These are phyloP conservation scores for Fusarium sp. DNA, from an alignment of 2,329 filamentous ascomycete genomes.

Conservation along the genomic window DNA sequence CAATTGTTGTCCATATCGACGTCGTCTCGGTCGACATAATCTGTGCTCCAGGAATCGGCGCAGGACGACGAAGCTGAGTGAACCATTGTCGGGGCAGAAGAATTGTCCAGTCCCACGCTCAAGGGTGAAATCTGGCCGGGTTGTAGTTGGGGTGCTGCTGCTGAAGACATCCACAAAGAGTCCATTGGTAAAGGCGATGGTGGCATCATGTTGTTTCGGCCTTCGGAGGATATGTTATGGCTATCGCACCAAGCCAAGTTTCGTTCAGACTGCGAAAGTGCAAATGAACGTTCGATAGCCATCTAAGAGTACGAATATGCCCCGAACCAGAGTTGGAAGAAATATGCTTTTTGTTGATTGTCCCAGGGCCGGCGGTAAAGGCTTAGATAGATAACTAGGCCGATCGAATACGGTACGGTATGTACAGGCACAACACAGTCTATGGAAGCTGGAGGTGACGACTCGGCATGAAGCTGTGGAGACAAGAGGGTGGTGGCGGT, in stretches of 20 bases:
- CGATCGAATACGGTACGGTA: conserved; percentile 31
- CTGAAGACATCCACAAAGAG: conserved; percentile 46
- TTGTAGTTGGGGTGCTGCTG: conserved; percentile 50
- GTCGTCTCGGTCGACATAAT: conserved; percentile 55
- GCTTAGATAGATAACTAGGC: conserved; percentile 30
- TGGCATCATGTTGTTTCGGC: conserved; percentile 45
- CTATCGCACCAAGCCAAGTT: conserved; percentile 61
- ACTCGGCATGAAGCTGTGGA: conserved; percentile 46
- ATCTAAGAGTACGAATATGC: conserved; percentile 47
- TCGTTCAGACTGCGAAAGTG: conserved; percentile 57
- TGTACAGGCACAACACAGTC: conserved; percentile 15
- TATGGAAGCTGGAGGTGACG: conserved; percentile 37
- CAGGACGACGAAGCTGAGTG: conserved; percentile 62
- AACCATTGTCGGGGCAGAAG: conserved; percentile 57
- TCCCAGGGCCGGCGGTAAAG: conserved; percentile 27
- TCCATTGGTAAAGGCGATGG: conserved; percentile 52
- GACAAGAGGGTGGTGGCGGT: conserved; percentile 43
- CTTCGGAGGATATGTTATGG: conserved; percentile 59
- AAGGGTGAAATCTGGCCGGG: conserved; percentile 66
- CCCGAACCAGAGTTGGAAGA: conserved; percentile 8
- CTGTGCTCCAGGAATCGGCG: conserved; percentile 59
- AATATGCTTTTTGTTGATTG: conserved; percentile 18
- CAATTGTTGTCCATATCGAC: conserved; percentile 59
- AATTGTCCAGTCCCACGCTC: conserved; percentile 63
- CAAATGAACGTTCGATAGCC: conserved; percentile 62